A percentile compares a stretch with the other conserved stretches of the same genome.
These are phyloP conservation scores for Schoenoplectus tabernaemontani DNA, from an alignment of 202 grass and related monocot genomes.

Conservation along the genomic window DNA sequence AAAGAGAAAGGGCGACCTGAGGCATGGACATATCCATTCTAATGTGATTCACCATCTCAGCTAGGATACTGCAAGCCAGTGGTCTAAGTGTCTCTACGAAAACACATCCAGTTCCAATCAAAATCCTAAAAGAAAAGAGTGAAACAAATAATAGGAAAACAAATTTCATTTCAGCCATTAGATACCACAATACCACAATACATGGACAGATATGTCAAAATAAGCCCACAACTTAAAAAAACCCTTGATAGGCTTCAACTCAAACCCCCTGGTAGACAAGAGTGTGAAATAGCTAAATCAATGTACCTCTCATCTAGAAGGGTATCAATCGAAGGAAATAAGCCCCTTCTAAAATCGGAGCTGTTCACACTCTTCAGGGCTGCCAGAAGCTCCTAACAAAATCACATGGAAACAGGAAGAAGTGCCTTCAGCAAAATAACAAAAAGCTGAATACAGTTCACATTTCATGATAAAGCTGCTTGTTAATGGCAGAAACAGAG, in stretches of 20 bases:
- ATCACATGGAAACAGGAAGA: slow-evolving; percentile 16
- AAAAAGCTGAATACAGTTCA: background rate
- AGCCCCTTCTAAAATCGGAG: slow-evolving; percentile 77
- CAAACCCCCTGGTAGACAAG: background rate
- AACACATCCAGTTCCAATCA: slow-evolving; percentile 90
- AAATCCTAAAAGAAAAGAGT: slow-evolving; percentile 55
- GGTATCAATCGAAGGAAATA: slow-evolving; percentile 90
- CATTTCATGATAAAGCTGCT: background rate
- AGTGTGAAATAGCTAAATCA: background rate
- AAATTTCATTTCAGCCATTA: background rate
- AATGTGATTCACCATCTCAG: slow-evolving; percentile 98
- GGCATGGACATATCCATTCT: slow-evolving; percentile 77
- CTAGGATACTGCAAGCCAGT: slow-evolving; percentile 91
- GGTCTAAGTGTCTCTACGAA: slow-evolving; percentile 91
- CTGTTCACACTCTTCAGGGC: slow-evolving; percentile 85
- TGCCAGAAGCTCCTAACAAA: slow-evolving; percentile 74
- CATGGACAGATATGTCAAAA: background rate
- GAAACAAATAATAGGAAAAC: slow-evolving; percentile 12
- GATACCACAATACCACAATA: too few relatives aligned
- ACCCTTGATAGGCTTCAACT: background rate
- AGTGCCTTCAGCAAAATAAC: slow-evolving; percentile 9
- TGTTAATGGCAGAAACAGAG: background rate
- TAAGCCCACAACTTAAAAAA: background rate
- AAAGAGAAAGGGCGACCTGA: slow-evolving; percentile 56
- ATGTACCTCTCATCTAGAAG: slow-evolving; percentile 95